These are phyloP conservation scores for Xylaria arbuscula DNA, from an alignment of 2,329 filamentous ascomycete genomes.

Conservation along the genomic window DNA sequence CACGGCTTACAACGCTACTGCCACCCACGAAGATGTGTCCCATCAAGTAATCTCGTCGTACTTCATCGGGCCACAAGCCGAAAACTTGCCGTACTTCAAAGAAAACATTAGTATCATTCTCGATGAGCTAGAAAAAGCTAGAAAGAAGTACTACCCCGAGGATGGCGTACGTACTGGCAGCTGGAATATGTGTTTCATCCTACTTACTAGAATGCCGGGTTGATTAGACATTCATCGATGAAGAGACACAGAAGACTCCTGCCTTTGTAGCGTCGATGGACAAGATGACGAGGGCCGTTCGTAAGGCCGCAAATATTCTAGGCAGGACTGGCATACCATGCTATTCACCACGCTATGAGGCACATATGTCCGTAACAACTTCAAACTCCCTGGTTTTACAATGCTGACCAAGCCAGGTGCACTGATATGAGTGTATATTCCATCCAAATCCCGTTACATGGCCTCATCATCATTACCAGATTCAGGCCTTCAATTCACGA, in stretches of 20 bases:
- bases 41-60: constrained; percentile 53
- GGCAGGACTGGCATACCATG: constrained; percentile 59
- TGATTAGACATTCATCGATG: constrained; percentile 52
- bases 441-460: not conserved
- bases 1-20: constrained; percentile 27
- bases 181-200: not conserved
- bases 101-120: constrained; percentile 55
- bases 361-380: constrained; percentile 55
- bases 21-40: constrained; percentile 41
- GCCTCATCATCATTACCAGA: not conserved
- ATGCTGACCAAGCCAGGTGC: constrained; percentile 39
- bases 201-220: not conserved
- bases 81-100: constrained; percentile 56
- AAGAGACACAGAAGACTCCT: constrained; percentile 49
- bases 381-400: not conserved
- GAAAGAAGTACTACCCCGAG: constrained; percentile 51
- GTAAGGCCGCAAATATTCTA: constrained; percentile 52
- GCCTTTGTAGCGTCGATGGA: constrained; percentile 51
- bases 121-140: constrained; percentile 50
- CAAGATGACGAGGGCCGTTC: constrained; percentile 52
- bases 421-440: constrained; percentile 51
- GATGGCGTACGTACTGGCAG: constrained; percentile 50
- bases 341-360: constrained; percentile 60
- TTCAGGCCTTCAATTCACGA: not conserved
- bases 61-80: constrained; percentile 57